Conservation (phyloP, 2,329 filamentous ascomycete species). For the Decorospora gaudefroyi region DNA sequence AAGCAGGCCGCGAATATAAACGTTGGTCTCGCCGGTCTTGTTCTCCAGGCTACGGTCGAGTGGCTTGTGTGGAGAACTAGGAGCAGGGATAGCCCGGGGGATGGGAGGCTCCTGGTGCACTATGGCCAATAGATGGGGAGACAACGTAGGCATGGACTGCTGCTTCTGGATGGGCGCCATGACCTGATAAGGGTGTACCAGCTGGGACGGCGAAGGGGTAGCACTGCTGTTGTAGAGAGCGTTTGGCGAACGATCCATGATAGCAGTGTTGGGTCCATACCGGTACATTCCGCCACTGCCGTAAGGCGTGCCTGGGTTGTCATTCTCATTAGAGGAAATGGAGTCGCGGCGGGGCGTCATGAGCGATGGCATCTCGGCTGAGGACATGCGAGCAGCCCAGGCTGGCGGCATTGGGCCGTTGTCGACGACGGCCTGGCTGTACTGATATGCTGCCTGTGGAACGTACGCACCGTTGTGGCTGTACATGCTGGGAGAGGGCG, state of each 20-base stretch:
- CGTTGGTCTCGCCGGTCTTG: constrained; percentile 91
- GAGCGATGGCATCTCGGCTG: constrained; percentile 55
- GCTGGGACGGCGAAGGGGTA: constrained; percentile 56
- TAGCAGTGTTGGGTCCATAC: constrained; percentile 51
- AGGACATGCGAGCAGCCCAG: constrained; percentile 54
- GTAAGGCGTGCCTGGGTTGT: constrained; percentile 56
- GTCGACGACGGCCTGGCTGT: constrained; percentile 52
- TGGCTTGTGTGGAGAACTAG: constrained; percentile 82
- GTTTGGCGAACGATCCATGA: constrained; percentile 57
- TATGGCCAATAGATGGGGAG: constrained; percentile 53
- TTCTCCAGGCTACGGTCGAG: constrained; percentile 95
- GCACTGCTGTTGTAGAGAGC: constrained; percentile 54
- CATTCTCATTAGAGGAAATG: constrained; percentile 58
- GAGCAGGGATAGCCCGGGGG: constrained; percentile 86
- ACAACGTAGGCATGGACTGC: constrained; percentile 47
- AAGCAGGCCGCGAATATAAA: constrained; percentile 95
- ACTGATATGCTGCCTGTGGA: constrained; percentile 51
- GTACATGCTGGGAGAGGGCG: constrained; percentile 52
- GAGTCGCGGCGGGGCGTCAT: constrained; percentile 59
- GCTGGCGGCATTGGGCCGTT: constrained; percentile 52
- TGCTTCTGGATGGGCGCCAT: constrained; percentile 49
- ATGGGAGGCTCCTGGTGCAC: constrained; percentile 75
- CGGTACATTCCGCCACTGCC: constrained; percentile 52
- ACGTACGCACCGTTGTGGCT: constrained; percentile 52
- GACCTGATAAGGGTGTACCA: constrained; percentile 51